Evolutionary conservation across 805 yeast genomes (phyloP), one percentile per base, ranked within the genome.

Genomic region (Monosporozyma unispora): DNA sequence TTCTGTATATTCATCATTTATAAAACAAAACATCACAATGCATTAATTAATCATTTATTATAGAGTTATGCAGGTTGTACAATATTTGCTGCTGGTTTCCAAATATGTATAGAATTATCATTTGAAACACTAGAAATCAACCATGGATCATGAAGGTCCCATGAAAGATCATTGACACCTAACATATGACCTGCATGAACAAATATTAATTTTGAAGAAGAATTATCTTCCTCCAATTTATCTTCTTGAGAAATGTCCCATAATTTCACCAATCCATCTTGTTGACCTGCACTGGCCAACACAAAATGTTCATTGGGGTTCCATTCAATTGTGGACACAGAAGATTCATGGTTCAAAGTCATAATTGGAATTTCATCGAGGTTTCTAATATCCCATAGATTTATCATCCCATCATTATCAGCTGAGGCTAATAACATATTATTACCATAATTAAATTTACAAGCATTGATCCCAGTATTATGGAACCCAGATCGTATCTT

Each of bases 101-200:
- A 90, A 2, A 89, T 65, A 53, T 90, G 96, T n/a, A 89, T 68
- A 1, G 90, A 78, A 61, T 90, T 90, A 60, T 90, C 96, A 58
- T 84, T 88, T 0, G 87, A 80, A 4, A 85, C 91, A 58, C 88
- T 81, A 3, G 87, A 82, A 35, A 88, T 54, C 75, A 83, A 73
- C 78, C 83, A 78, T 3, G 80, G 78, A 50, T 79, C 85, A 51
- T 80, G 80, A 0, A 80, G 77, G 50, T 86, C 84, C 97, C 97
- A 90, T 31, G 80, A 75, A 27, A 88, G 67, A 57, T 89, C 97
- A 55, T 84, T 85, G 2, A 90, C 87, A 3, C 91, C 89, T n/a
- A 84, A 70, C 77, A 83, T 76, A 64, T 90, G 98, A 0, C 97
- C 97, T 3, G 81, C 83, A 66, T 90, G 98, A 3, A 74, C 72